phyloP scores from a whole-genome alignment of 2,329 filamentous ascomycete species.

The Blastomyces emzantsi region DNA sequence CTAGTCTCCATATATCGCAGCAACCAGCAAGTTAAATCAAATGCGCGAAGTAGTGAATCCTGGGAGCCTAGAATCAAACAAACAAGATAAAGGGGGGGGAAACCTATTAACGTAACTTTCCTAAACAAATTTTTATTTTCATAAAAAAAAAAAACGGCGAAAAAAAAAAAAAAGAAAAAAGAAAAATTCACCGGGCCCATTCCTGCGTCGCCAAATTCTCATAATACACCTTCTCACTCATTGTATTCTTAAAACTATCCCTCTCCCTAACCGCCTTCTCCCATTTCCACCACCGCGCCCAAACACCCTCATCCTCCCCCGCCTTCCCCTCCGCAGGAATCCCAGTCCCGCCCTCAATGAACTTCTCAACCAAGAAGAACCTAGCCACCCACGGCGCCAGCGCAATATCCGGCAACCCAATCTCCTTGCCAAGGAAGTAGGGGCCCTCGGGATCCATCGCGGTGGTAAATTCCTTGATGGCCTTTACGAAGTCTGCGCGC shows the following conservation, averaged over 20 bases:
- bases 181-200: constrained; percentile 51
- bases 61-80: not conserved
- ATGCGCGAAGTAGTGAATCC: not conserved
- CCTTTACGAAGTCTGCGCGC: constrained; percentile 48
- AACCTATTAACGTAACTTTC: not conserved
- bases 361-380: constrained; percentile 66
- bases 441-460: constrained; percentile 56
- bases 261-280: constrained; percentile 49
- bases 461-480: constrained; percentile 51
- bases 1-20: not conserved
- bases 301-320: constrained; percentile 48
- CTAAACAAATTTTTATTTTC: not conserved
- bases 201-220: constrained; percentile 55
- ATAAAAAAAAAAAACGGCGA: not conserved
- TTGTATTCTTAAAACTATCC: constrained; percentile 57
- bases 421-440: constrained; percentile 56
- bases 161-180: not conserved
- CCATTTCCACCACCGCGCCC: constrained; percentile 60
- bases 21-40: not conserved
- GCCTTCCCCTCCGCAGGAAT: constrained; percentile 42
- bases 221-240: constrained; percentile 59
- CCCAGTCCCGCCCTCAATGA: constrained; percentile 51
- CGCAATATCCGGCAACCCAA: constrained; percentile 61
- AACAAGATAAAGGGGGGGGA: not conserved
- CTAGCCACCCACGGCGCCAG: constrained; percentile 65